Evolutionary conservation across 176 grass and related monocot genomes (phyloP).

Genomic region (Lolium multiflorum): DNA sequence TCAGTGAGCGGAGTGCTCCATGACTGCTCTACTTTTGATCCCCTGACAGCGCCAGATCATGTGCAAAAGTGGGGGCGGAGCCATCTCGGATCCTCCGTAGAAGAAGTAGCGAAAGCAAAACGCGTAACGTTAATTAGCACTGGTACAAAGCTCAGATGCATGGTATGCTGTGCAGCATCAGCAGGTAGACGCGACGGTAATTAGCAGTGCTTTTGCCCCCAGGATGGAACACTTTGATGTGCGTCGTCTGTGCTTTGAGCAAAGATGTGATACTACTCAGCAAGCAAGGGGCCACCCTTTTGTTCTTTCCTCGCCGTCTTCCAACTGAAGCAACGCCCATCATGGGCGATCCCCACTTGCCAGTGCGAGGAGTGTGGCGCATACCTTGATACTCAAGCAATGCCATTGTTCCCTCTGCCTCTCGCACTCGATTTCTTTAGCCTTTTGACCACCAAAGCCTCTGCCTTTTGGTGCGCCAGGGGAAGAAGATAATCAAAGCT

Average conservation of each 20-base stretch:
- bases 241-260: conserved; percentile 33
- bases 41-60: background rate
- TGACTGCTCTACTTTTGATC: conserved; percentile 34
- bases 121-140: background rate
- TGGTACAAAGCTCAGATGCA: background rate
- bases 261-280: conserved; percentile 8
- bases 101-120: background rate
- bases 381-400: conserved; percentile 63
- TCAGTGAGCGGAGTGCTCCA: background rate
- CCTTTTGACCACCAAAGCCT: conserved; percentile 52
- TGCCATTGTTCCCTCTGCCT: background rate
- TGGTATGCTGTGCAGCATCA: background rate
- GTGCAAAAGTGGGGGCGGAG: background rate
- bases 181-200: background rate
- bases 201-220: background rate
- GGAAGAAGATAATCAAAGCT: background rate
- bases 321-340: conserved; percentile 42
- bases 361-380: background rate
- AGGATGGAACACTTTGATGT: background rate
- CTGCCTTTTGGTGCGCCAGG: conserved; percentile 17
- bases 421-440: conserved; percentile 15
- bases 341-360: conserved; percentile 29
- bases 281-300: background rate
- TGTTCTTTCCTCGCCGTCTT: background rate
- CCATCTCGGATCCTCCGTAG: no score